Conservation (phyloP, 2,329 filamentous ascomycete genomes). For the Coniochaeta sp. region DNA sequence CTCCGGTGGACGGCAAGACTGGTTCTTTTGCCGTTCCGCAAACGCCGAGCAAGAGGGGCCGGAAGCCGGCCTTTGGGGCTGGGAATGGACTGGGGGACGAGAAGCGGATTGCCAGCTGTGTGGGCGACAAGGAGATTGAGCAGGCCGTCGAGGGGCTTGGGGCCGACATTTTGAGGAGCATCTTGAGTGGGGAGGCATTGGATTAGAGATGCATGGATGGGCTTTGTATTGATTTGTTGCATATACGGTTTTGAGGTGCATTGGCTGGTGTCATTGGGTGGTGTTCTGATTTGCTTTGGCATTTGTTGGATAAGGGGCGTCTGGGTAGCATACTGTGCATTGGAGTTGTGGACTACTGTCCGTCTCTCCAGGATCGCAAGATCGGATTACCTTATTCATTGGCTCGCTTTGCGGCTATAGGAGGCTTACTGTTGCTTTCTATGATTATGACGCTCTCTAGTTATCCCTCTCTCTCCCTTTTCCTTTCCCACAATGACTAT, state of each 20-base stretch:
- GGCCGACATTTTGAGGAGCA: conserved; percentile 53
- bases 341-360: background rate
- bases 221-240: background rate
- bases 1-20: conserved; percentile 59
- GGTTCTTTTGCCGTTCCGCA: conserved; percentile 58
- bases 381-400: background rate
- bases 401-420: background rate
- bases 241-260: background rate
- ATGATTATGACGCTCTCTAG: background rate
- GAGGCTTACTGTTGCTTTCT: background rate
- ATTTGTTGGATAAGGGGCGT: background rate
- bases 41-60: conserved; percentile 64
- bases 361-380: background rate
- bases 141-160: conserved; percentile 58
- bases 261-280: background rate
- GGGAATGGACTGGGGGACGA: conserved; percentile 53
- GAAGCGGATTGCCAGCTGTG: conserved; percentile 68
- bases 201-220: conserved; percentile 28
- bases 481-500: background rate
- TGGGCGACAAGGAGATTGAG: conserved; percentile 72
- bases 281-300: background rate
- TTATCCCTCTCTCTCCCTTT: background rate
- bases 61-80: conserved; percentile 44
- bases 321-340: background rate
- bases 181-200: conserved; percentile 53